Evolutionary conservation across 345 rosid species (phyloP).

Genomic region (Eucalyptus pauciflora): DNA sequence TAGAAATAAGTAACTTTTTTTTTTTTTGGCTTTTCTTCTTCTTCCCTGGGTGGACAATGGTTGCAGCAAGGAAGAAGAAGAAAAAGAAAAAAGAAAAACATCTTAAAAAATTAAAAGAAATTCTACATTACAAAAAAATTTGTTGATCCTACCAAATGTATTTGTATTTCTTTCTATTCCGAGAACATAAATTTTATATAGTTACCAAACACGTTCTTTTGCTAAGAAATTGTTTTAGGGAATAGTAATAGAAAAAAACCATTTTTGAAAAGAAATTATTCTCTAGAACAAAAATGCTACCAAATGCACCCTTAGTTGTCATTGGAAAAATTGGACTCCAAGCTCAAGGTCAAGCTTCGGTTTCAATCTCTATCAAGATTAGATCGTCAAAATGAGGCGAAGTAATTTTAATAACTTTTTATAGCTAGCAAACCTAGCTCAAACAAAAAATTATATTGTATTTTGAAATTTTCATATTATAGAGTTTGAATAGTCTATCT

Average conservation of each 20-base stretch:
- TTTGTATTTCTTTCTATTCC: too few relatives aligned
- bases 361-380: not conserved
- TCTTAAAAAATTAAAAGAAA: too few relatives aligned
- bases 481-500: not conserved
- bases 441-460: not conserved
- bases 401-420: not conserved
- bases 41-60: rapidly evolving
- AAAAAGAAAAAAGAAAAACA: rapidly evolving
- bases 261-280: too few relatives aligned
- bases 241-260: rapidly evolving
- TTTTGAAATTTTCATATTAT: not conserved
- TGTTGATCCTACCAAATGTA: rapidly evolving
- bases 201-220: rapidly evolving
- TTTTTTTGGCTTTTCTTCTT: too few relatives aligned
- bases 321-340: not conserved
- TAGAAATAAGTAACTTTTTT: too few relatives aligned
- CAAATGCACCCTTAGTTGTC: rapidly evolving
- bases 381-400: not conserved
- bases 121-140: too few relatives aligned
- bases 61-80: rapidly evolving
- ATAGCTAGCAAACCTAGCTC: not conserved
- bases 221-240: rapidly evolving
- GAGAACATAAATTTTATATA: too few relatives aligned
- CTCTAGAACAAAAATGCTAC: rapidly evolving
- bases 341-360: not conserved